A percentile compares a stretch with the other conserved stretches of the same genome.
Evolutionary conservation across 1,284 basidiomycete genomes (phyloP).

Genomic region (Apiotrichum veenhuisii): DNA sequence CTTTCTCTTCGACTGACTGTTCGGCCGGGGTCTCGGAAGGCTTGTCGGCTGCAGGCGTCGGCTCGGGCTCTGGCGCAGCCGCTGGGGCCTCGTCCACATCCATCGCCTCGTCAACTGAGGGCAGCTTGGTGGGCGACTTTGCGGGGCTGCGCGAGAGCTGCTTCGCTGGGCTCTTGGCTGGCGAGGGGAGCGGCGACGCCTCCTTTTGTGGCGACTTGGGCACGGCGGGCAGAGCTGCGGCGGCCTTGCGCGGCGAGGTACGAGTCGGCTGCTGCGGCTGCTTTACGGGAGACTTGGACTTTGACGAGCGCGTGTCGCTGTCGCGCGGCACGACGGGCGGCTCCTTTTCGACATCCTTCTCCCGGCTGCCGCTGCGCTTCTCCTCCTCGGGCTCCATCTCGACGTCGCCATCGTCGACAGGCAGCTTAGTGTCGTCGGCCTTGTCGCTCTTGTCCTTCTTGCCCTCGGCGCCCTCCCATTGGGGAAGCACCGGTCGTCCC

Average conservation of each 20-base stretch:
- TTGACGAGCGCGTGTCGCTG: background rate
- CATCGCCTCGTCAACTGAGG: constrained; percentile 2
- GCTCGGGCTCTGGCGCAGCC: background rate
- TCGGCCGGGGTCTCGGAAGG: background rate
- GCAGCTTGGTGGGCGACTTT: background rate
- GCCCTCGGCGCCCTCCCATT: background rate
- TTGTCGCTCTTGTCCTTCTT: background rate
- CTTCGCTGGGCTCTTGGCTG: background rate
- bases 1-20: background rate
- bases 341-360: background rate
- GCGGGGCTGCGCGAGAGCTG: background rate
- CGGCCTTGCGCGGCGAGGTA: constrained; percentile 1
- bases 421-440: background rate
- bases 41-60: background rate
- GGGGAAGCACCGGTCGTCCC: too few species aligned
- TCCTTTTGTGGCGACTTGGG: constrained; percentile 1
- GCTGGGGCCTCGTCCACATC: background rate
- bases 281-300: constrained; percentile 3
- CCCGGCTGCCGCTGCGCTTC: too few species aligned
- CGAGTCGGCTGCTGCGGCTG: background rate
- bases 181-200: background rate
- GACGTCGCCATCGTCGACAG: constrained; percentile 9
- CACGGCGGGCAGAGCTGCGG: background rate
- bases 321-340: background rate
- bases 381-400: constrained; percentile 11